These are phyloP conservation scores for Pulicaria dysenterica DNA, from an alignment of 129 eudicot species.

Conservation along the genomic window DNA sequence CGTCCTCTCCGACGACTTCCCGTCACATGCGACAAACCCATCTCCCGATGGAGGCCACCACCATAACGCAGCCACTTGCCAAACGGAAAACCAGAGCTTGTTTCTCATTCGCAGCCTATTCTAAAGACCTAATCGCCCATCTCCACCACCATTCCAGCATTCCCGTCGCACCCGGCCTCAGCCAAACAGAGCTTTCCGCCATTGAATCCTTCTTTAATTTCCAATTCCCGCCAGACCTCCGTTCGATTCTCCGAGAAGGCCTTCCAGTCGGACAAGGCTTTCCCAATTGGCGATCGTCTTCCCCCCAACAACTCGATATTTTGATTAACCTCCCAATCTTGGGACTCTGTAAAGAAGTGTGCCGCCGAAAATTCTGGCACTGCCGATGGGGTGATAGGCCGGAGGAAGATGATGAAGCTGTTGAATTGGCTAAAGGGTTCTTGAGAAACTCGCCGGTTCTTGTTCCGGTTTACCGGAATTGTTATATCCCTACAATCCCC, in stretches of 20 bases:
- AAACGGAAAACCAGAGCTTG: constrained; percentile 43
- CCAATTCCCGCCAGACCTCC: constrained; percentile 88
- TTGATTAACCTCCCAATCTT: constrained; percentile 53
- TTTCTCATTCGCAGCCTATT: constrained; percentile 91
- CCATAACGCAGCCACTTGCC: constrained; percentile 5
- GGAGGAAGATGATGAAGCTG: constrained; percentile 48
- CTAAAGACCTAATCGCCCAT: constrained; percentile 61
- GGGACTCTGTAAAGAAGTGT: constrained; percentile 55
- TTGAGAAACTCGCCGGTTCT: constrained; percentile 58
- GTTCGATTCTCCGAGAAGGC: constrained; percentile 76
- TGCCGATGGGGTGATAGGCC: constrained; percentile 71
- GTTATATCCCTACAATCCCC: constrained; percentile 60
- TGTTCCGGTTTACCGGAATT: constrained; percentile 66
- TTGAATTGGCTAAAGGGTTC: constrained; percentile 43
- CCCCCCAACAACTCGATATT: constrained; percentile 67
- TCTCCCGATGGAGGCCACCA: constrained; percentile 25
- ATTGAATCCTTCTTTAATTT: constrained; percentile 54
- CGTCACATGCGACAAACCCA: constrained; percentile 24
- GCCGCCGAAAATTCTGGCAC: constrained; percentile 48
- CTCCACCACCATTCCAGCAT: constrained; percentile 50
- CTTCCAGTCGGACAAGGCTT: constrained; percentile 81
- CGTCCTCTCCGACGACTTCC: constrained; percentile 20
- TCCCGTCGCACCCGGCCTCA: constrained; percentile 55
- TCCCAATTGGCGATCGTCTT: constrained; percentile 89
- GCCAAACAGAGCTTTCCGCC: constrained; percentile 52